Evolutionary conservation across 179 eudicot species (phyloP), one percentile per base, ranked within the genome.

Genomic region (Actinidia arguta): DNA sequence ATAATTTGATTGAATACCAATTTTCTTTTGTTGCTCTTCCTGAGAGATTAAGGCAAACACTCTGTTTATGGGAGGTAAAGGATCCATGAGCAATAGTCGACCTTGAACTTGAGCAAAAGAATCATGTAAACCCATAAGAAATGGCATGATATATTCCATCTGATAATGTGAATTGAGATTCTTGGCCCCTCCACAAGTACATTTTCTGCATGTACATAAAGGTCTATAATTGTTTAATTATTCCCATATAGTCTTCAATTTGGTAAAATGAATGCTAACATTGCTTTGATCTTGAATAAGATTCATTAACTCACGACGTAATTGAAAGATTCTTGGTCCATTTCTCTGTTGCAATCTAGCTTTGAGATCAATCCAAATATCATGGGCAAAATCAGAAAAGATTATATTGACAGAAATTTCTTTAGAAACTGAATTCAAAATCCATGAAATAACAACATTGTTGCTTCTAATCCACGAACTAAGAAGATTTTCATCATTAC

Each of bases 181-280:
- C 5, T 31, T 11, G 39, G 14, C 50, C 4, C 73, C 50, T 31
- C n/a, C 22, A 68, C 47, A 63, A 63, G 68, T 5, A 0, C 68
- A 63, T 13, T 22, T 24, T 9, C 16, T 42, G 25, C 68, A 63
- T 7, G 68, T n/a, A 63, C 68, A 63, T 1, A 6, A 1, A 9
- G 68, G 68, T 3, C 68, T 9, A 8, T 22, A 22, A 24, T 63
- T 63, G 31, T 8, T 63, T 22, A 63, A 39, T 3, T 39, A 1
- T 4, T 39, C 42, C 42, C 2, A 39, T 39, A 0, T 1, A 39
- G 42, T 39, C 42, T 39, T 39, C 48, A 68, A 36, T 36, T 68
- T 68, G 3, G 73, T 68, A 17, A 68, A 68, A n/a, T 68, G 14
- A 68, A 68, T 16, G 48, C 73, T 68, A 16, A 68, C 73, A 68